Percentiles rank a stretch among this genome's conserved stretches.
Evolutionary conservation across 768 basidiomycete species (phyloP).

Genomic region (Suillus brevipes): DNA sequence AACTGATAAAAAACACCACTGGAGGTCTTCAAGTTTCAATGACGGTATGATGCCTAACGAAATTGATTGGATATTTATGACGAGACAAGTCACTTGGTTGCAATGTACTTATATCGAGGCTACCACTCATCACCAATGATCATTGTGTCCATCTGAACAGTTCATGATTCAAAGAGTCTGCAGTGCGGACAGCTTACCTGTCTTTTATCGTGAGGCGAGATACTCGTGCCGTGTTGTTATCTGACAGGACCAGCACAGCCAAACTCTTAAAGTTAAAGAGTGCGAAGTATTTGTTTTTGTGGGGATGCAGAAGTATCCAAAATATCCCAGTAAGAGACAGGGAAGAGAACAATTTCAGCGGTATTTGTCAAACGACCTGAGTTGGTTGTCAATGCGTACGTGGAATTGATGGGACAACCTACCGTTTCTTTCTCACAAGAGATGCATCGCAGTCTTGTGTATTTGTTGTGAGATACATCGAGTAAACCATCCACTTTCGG

Average conservation of each 20-base stretch:
- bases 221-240: background rate
- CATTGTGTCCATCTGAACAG: background rate
- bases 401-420: background rate
- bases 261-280: background rate
- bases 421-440: background rate
- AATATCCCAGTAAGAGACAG: background rate
- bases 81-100: no score
- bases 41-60: no score
- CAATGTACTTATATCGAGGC: no score
- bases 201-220: background rate
- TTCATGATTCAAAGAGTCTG: background rate
- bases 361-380: background rate
- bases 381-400: background rate
- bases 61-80: no score
- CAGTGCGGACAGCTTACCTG: background rate
- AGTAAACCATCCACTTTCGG: background rate
- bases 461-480: background rate
- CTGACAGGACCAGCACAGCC: background rate
- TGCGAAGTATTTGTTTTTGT: background rate
- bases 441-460: background rate
- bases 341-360: background rate
- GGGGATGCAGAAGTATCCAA: background rate
- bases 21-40: no score
- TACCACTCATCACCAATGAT: background rate
- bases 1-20: no score